Evolutionary conservation across 495 filamentous ascomycete species (phyloP), one percentile per base, ranked within the genome.

Genomic region (Penicillium psychrofluorescens): DNA sequence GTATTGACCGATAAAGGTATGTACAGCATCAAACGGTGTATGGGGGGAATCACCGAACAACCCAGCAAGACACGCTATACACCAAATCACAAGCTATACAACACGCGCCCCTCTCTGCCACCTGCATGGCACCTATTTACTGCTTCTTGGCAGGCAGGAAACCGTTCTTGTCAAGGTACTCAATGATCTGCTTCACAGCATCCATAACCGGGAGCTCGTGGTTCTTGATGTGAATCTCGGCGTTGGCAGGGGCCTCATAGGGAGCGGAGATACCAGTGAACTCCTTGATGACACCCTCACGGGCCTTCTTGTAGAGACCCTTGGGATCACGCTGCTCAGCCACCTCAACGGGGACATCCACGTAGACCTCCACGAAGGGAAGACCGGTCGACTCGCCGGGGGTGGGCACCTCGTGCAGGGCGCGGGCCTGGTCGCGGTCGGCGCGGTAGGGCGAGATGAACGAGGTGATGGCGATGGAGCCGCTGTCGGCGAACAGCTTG

Each of bases 241-340:
- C 79, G 45, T 78, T 76, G 63, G 81, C 79, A 14, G 92, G 94
- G 37, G 78, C 85, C 78, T 98, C 92, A 66, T 98, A 98, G 5
- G 92, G 92, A 28, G 90, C 88, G 45, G 65, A 71, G 47, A 98
- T 88, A 8, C 92, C 94, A 10, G 92, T 98, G 59, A 98, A 98
- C 52, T 97, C 90, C 73, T 91, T 91, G 59, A 97, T 95, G 59
- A 91, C 78, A 11, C 92, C 92, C 39, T 82, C 83, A 12, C 90
- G 74, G 6, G 92, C 92, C 79, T 95, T 95, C 79, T 94, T 94
- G 62, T 98, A 98, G 44, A 98, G 64, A 8, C 91, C 94, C 78
- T 98, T 98, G 16, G 92, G 92, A 61, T 98, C 92, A 46, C 92
- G 76, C 72, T 85, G 65, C 77, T 98, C 94, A n/a, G 94, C 92